Percentiles rank a stretch among this genome's conserved stretches.
These are phyloP conservation scores for Nemania serpens DNA, from an alignment of 2,329 filamentous ascomycete genomes.

Conservation along the genomic window DNA sequence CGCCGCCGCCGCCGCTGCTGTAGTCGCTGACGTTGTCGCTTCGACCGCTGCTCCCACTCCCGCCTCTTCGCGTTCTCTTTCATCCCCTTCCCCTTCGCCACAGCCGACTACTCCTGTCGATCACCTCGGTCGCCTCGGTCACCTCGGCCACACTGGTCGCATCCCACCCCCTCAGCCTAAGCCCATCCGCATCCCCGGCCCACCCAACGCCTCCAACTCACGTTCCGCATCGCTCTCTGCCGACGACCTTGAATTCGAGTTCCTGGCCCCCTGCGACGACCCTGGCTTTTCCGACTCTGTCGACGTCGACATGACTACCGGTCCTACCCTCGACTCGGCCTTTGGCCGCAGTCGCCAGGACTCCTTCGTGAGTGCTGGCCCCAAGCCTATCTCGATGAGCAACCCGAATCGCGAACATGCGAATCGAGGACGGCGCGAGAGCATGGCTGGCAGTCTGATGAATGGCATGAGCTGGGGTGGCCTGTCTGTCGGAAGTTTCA, in stretches of 20 bases:
- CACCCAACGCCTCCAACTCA: conserved; percentile 33
- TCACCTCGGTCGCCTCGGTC: conserved; percentile 38
- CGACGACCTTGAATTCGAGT: conserved; percentile 37
- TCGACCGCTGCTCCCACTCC: conserved; percentile 39
- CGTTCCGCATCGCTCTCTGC: conserved; percentile 29
- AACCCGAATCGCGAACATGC: conserved; percentile 65
- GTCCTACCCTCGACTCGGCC: conserved; percentile 61
- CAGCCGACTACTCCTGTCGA: conserved; percentile 52
- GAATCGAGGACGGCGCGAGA: conserved; percentile 64
- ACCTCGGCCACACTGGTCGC: conserved; percentile 29
- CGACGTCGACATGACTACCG: conserved; percentile 62
- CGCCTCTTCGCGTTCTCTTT: conserved; percentile 48
- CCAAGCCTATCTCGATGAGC: conserved; percentile 69
- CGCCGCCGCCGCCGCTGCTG: conserved; percentile 30
- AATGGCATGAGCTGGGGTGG: conserved; percentile 97
- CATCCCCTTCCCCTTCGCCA: conserved; percentile 46
- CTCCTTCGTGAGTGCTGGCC: conserved; percentile 68
- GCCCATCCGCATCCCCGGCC: conserved; percentile 43
- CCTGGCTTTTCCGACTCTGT: conserved; percentile 29
- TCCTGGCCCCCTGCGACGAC: conserved; percentile 23
- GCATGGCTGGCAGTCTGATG: conserved; percentile 67
- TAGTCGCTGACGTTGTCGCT: conserved; percentile 26
- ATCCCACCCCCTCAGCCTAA: conserved; percentile 39
- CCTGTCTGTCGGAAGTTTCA: conserved; percentile 94
- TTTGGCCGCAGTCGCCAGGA: conserved; percentile 65